phyloP scores from a whole-genome alignment of 2,329 filamentous ascomycete species.

The Westerdykella aurantiaca region DNA sequence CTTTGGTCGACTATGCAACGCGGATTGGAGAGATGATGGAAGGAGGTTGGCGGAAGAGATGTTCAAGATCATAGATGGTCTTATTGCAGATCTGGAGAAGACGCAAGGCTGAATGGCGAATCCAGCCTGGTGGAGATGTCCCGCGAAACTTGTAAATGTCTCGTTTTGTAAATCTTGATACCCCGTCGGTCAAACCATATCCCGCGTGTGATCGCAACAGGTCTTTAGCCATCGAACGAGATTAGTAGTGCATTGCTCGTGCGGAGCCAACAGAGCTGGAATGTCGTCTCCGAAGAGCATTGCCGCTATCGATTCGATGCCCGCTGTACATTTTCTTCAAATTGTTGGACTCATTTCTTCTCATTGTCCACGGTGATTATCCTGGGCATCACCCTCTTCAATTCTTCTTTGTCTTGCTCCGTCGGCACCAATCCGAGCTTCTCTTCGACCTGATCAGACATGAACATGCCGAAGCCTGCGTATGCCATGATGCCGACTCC shows the following conservation, averaged over 20 bases:
- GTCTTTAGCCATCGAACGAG: no score
- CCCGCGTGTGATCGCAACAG: no score
- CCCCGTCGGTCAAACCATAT: no score
- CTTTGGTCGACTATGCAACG: constrained; percentile 31
- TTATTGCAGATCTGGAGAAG: constrained; percentile 23
- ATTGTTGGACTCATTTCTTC: neutral
- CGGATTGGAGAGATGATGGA: constrained; percentile 26
- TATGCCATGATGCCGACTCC: constrained; percentile 72
- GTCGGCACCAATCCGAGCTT: constrained; percentile 66
- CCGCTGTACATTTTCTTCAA: no score
- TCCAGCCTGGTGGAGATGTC: no score
- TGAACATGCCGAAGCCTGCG: constrained; percentile 66
- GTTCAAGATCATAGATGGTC: constrained; percentile 31
- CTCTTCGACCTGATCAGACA: constrained; percentile 68
- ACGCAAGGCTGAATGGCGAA: neutral
- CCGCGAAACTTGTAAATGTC: no score
- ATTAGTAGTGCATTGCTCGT: no score
- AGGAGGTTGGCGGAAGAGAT: constrained; percentile 31
- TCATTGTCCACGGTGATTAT: constrained; percentile 40
- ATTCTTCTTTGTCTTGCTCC: constrained; percentile 63
- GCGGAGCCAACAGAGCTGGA: no score
- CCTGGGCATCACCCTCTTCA: constrained; percentile 58
- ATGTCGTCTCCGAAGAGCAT: no score
- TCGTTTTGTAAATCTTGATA: no score
- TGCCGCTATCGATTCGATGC: no score